Evolutionary conservation across 768 basidiomycete genomes (phyloP).

Genomic region (Hericium alpestre): DNA sequence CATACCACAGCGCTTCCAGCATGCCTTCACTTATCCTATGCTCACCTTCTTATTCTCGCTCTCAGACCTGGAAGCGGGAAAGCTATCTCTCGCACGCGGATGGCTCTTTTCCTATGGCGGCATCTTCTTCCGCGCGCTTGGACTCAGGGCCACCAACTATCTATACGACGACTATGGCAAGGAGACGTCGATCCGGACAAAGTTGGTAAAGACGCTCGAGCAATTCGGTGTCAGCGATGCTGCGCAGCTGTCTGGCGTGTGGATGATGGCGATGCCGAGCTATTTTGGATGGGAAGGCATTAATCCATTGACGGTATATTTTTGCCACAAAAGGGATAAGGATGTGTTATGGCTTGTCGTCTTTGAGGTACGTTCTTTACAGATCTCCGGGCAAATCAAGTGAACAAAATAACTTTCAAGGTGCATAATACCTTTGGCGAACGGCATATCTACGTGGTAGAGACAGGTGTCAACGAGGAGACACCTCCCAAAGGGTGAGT

Average conservation of each 20-base stretch:
- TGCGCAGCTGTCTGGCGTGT: conserved; percentile 36
- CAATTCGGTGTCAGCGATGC: conserved; percentile 18
- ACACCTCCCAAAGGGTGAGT: conserved; percentile 23
- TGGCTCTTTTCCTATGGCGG: conserved; percentile 48
- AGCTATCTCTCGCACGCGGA: conserved; percentile 36
- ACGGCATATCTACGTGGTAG: conserved; percentile 49
- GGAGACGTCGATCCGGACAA: conserved; percentile 26
- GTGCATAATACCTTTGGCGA: conserved; percentile 71
- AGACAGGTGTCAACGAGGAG: conserved; percentile 37
- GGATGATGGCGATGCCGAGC: conserved; percentile 70
- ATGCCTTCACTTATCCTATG: conserved; percentile 54
- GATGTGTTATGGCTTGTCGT: conserved; percentile 31
- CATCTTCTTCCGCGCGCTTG: conserved; percentile 31
- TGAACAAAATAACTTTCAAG: conserved; percentile 18
- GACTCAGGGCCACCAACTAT: conserved; percentile 30
- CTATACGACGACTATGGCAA: conserved; percentile 12
- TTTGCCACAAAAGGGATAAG: conserved; percentile 35
- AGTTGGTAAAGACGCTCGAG: conserved; percentile 28
- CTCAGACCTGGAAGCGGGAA: conserved; percentile 35
- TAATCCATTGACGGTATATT: conserved; percentile 63
- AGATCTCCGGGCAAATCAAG: no score
- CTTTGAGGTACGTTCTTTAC: conserved; percentile 38
- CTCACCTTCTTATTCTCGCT: conserved; percentile 47
- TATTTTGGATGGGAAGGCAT: conserved; percentile 58
- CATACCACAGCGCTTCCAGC: conserved; percentile 34